These are phyloP conservation scores for Cardamine chenopodiifolia DNA, from an alignment of 345 rosid species.

Conservation along the genomic window DNA sequence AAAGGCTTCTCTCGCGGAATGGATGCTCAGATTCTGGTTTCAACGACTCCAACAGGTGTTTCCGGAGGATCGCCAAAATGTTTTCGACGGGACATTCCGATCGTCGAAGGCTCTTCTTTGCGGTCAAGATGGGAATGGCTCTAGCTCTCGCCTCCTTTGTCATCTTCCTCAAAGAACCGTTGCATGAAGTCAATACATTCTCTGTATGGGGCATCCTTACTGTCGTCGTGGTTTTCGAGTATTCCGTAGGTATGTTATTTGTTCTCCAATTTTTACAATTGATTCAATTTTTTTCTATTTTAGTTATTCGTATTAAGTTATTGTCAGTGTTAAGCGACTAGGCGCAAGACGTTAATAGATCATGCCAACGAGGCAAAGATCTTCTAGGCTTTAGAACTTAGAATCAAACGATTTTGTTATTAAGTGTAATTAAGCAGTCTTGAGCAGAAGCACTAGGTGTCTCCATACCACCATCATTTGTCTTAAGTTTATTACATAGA, in stretches of 20 bases:
- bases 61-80: constrained; percentile 40
- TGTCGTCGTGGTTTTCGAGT: constrained; percentile 86
- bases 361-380: not conserved
- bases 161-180: constrained; percentile 61
- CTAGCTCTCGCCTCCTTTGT: constrained; percentile 56
- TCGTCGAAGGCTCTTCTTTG: constrained; percentile 65
- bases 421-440: not conserved
- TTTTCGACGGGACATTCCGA: constrained; percentile 64
- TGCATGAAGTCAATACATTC: constrained; percentile 53
- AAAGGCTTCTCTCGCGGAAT: constrained; percentile 55
- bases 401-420: too few species aligned
- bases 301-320: too few species aligned
- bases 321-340: not conserved
- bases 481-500: not conserved
- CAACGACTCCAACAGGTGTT: constrained; percentile 35
- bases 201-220: constrained; percentile 59
- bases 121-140: constrained; percentile 72
- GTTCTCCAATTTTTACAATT: not conserved
- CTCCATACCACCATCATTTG: not conserved
- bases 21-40: constrained; percentile 53
- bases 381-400: too few species aligned
- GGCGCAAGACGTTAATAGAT: not conserved
- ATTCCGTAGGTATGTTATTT: constrained; percentile 63
- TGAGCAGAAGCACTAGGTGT: not conserved
- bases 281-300: not conserved